phyloP scores from a whole-genome alignment of 345 rosid species.

The Citrus inodora region DNA sequence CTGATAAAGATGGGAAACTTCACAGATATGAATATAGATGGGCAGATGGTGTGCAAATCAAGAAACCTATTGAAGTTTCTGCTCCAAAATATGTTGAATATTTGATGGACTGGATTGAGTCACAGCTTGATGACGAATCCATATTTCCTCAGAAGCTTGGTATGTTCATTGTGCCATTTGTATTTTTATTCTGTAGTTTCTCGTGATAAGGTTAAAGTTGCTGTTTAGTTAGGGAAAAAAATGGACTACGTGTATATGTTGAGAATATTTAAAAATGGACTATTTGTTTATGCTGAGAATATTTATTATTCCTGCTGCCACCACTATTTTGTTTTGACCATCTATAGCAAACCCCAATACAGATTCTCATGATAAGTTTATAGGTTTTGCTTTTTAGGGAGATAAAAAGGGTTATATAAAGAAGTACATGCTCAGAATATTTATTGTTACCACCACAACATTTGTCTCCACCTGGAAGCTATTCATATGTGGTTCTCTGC shows the following conservation, averaged over 20 bases:
- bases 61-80: constrained; percentile 97
- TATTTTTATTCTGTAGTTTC: constrained; percentile 1
- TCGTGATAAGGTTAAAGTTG: background rate
- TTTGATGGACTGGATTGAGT: constrained; percentile 98
- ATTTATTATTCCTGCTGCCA: background rate
- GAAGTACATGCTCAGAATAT: background rate
- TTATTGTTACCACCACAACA: no score
- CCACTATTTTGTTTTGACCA: background rate
- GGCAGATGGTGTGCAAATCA: constrained; percentile 99
- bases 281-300: background rate
- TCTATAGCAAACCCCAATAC: no score
- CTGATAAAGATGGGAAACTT: constrained; percentile 8
- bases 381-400: background rate
- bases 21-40: constrained; percentile 95
- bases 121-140: constrained; percentile 94
- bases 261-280: background rate
- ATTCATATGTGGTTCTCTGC: background rate
- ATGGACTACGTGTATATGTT: background rate
- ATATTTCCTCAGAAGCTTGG: constrained; percentile 98
- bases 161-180: constrained; percentile 27
- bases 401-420: background rate
- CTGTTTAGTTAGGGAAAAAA: background rate
- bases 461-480: no score
- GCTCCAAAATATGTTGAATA: constrained; percentile 99
- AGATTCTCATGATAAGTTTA: background rate